Evolutionary conservation across 345 rosid genomes (phyloP).

Genomic region (Eucalyptus dawsonii): DNA sequence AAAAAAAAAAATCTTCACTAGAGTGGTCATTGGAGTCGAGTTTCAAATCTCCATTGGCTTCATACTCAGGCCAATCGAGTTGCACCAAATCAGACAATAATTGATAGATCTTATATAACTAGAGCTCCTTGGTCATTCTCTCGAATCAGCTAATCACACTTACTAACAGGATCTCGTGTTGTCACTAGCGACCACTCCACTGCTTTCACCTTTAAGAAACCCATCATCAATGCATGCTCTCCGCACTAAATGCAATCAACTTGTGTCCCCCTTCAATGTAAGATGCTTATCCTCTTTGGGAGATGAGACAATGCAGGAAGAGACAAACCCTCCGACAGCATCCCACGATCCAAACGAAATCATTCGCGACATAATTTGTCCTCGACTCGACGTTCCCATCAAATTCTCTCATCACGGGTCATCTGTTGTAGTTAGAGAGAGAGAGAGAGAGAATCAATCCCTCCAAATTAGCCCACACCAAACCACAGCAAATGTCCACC

Average conservation of each 20-base stretch:
- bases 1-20: neutral
- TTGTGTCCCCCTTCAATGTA: neutral
- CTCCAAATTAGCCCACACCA: neutral
- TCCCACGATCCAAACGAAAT: neutral
- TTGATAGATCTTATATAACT: neutral
- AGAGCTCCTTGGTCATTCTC: neutral
- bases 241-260: neutral
- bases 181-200: fast-evolving
- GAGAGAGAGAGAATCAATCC: neutral
- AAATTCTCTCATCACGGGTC: neutral
- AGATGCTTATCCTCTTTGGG: neutral
- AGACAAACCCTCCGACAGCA: neutral
- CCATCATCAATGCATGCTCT: neutral
- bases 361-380: neutral
- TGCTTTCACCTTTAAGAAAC: neutral
- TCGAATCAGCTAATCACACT: neutral
- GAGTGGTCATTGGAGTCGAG: fast-evolving
- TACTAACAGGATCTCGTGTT: neutral
- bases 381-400: neutral
- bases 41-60: neutral
- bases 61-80: neutral
- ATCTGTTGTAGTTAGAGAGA: neutral
- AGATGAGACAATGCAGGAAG: neutral
- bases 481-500: constrained; percentile 12
- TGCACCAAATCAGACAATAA: neutral